Conservation (phyloP, 164 flowering plant genomes). For the Litsea cubeba region DNA sequence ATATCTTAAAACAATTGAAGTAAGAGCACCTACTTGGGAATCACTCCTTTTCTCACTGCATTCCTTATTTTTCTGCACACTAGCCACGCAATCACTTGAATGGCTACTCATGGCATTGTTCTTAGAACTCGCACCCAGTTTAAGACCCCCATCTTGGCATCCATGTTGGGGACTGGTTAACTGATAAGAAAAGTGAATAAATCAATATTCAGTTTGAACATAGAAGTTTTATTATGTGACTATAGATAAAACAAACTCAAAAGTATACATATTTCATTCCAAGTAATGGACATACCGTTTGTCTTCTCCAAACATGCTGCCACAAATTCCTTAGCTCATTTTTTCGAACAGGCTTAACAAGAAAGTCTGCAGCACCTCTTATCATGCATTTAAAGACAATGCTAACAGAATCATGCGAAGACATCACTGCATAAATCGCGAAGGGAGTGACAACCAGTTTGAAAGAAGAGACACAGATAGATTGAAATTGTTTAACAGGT, state of each 20-base stretch:
- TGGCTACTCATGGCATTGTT: conserved; percentile 51
- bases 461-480: neutral
- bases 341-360: conserved; percentile 85
- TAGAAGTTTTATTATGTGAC: neutral
- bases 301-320: conserved; percentile 99
- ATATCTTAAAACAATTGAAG: neutral
- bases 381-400: conserved; percentile 84
- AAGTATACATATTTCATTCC: neutral
- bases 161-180: conserved; percentile 17
- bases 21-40: conserved; percentile 56
- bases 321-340: conserved; percentile 90
- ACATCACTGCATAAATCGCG: conserved; percentile 76
- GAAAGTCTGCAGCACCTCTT: conserved; percentile 95
- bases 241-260: too few species aligned
- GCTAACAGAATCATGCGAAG: conserved; percentile 69
- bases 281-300: conserved; percentile 46
- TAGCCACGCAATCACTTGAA: conserved; percentile 40
- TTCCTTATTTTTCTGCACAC: conserved; percentile 34
- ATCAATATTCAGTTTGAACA: neutral
- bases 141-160: conserved; percentile 35
- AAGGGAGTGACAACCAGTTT: neutral
- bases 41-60: conserved; percentile 70
- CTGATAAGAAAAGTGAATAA: conserved; percentile 20
- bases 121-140: conserved; percentile 41
- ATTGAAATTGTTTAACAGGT: neutral